These are phyloP conservation scores for Pleurotus djamor DNA, from an alignment of 768 basidiomycete species.

Conservation along the genomic window DNA sequence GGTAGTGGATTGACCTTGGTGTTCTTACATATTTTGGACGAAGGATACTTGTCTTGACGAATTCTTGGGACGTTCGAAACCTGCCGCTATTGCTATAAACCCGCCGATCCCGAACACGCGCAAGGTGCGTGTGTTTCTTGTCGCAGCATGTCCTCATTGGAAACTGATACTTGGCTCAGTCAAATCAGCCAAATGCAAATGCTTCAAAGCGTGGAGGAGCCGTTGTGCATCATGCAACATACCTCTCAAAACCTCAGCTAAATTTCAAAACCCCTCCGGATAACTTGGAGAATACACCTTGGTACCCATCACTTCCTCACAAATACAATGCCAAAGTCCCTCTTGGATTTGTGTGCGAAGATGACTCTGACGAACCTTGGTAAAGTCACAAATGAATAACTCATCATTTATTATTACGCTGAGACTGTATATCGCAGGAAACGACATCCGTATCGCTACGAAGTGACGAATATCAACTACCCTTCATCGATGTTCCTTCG, in stretches of 20 bases:
- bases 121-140: background rate
- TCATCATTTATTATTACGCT: conserved; percentile 11
- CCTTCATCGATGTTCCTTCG: conserved; percentile 65
- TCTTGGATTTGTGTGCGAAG: conserved; percentile 50
- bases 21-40: background rate
- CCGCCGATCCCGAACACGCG: conserved; percentile 22
- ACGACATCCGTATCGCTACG: conserved; percentile 82
- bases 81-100: conserved; percentile 61
- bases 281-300: conserved; percentile 56
- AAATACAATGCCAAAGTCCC: conserved; percentile 88
- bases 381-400: background rate
- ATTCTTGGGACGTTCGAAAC: conserved; percentile 66
- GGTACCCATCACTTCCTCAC: conserved; percentile 66
- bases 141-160: background rate
- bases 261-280: conserved; percentile 59
- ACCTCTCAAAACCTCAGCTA: conserved; percentile 81
- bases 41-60: conserved; percentile 87
- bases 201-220: conserved; percentile 42
- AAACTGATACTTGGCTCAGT: background rate
- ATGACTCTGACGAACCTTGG: conserved; percentile 3
- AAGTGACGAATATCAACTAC: conserved; percentile 73
- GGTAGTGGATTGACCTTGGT: background rate
- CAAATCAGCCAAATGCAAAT: conserved; percentile 14
- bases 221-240: conserved; percentile 69
- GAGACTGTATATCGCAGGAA: conserved; percentile 18